These are phyloP conservation scores for Dictyostelium purpureum DNA, from an alignment of 78 protist species.

Conservation along the genomic window DNA sequence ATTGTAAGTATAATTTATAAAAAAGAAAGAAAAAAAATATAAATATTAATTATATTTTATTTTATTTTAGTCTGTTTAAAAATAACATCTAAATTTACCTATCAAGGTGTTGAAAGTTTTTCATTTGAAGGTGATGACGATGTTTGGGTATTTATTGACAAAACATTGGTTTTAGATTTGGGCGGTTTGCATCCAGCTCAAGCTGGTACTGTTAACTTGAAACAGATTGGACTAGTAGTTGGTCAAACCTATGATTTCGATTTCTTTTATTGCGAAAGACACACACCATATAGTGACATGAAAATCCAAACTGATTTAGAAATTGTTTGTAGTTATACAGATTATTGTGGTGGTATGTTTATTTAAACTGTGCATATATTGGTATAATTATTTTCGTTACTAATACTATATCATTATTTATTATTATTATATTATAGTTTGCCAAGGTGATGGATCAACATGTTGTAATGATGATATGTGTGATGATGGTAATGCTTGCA, in stretches of 20 bases:
- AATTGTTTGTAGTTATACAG: constrained; percentile 16
- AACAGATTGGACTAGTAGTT: neutral
- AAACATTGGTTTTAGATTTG: constrained; percentile 54
- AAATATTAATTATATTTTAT: no score
- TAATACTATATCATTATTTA: neutral
- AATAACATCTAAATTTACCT: constrained; percentile 18
- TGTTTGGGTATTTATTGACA: constrained; percentile 81
- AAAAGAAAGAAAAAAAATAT: no score
- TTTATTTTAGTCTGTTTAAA: constrained; percentile 66
- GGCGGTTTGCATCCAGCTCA: constrained; percentile 64
- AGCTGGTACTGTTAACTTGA: neutral
- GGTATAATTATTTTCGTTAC: neutral
- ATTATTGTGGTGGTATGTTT: constrained; percentile 67
- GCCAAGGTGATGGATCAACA: constrained; percentile 41
- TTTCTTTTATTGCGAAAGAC: constrained; percentile 82
- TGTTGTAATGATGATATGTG: constrained; percentile 24
- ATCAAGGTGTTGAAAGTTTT: constrained; percentile 29
- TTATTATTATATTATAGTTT: no score
- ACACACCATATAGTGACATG: constrained; percentile 51
- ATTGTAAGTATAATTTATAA: no score
- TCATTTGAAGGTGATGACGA: constrained; percentile 83
- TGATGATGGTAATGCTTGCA: constrained; percentile 47
- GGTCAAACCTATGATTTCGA: constrained; percentile 5
- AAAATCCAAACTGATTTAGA: constrained; percentile 62
- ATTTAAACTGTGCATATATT: no score